Evolutionary conservation across 164 flowering plant species (phyloP).

Genomic region (Tinospora cordifolia): DNA sequence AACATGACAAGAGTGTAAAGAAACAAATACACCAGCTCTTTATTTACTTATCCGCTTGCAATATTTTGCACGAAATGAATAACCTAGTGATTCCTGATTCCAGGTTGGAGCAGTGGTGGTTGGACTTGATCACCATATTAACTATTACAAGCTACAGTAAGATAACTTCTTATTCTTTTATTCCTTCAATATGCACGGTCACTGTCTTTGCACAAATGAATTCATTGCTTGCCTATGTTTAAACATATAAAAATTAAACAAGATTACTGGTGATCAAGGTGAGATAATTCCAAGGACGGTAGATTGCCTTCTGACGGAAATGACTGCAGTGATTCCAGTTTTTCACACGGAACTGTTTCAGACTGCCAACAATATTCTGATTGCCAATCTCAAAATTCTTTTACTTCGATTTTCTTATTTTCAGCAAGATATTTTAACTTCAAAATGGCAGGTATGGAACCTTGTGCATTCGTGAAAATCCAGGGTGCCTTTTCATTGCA

Average conservation of each 20-base stretch:
- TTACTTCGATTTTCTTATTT: not conserved
- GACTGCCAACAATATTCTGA: not conserved
- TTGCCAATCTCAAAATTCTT: not conserved
- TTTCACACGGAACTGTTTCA: not conserved
- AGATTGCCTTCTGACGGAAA: not conserved
- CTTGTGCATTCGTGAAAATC: constrained; percentile 84
- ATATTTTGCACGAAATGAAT: not conserved
- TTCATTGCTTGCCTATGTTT: too few relatives aligned
- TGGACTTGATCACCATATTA: constrained; percentile 75
- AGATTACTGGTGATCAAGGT: not conserved
- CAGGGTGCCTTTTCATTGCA: constrained; percentile 88
- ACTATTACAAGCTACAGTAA: constrained; percentile 95
- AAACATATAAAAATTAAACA: not conserved
- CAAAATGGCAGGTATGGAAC: constrained; percentile 70
- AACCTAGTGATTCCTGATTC: not conserved
- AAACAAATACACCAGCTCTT: constrained; percentile 18
- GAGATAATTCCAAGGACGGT: too few relatives aligned
- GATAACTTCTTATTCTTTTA: constrained; percentile 13
- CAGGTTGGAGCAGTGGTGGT: constrained; percentile 99
- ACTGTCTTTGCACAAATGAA: not conserved
- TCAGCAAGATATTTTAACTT: not conserved
- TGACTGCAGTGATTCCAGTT: not conserved
- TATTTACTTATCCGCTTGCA: constrained; percentile 7
- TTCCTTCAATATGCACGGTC: not conserved
- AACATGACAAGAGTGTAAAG: constrained; percentile 82